Base-by-base conservation (phyloP, 2,329 filamentous ascomycete genomes). In the Blastomyces parvus region DNA sequence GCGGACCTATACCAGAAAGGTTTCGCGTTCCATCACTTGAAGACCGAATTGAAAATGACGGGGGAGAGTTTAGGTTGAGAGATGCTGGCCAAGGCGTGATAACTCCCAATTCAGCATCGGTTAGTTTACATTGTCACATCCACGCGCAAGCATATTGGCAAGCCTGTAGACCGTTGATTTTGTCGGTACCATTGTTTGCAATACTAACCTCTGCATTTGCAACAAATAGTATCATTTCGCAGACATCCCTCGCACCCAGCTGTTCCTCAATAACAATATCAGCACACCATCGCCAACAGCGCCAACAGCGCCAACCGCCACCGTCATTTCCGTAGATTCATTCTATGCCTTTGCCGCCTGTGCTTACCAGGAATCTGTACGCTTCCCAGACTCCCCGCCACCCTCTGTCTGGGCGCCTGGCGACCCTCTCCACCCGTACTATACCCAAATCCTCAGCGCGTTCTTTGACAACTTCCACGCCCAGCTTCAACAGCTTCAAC, bases 291-390 rank as follows among this genome's bases (percentile, higher is more conserved):
- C 60, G 38, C 14, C 60, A 30, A 14, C 48, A 38, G 6, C 60
- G 38, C 14, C 60, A 30, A 14, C 48, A 38, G 6, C 50, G 19
- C 9, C 52, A 56, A 40, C 17, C 22, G 42, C n/a, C 55, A 46
- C 27, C 19, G 44, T n/a, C 40, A 59, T 33, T 52, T 9, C 33
- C 36, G 9, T 40, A 22, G 14, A 38, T 30, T 40, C 57, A 17
- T 68, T 68, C 59, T 63, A 63, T 25, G 63, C 62, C 19, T 30
- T 68, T 22, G 66, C 66, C n/a, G 63, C 64, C 11, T 60, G 66
- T 19, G 66, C 66, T 5, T 66, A 64, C 56, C 65, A 66, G 50
- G 66, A 68, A 60, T 60, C 66, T 27, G 62, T 64, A 30, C 64
- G 62, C 22, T 56, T 67, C 62, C 66, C 65, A 1, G 65, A 67